Evolutionary conservation across 306 rosid species (phyloP).

Genomic region (Hylodesmum podocarpum): DNA sequence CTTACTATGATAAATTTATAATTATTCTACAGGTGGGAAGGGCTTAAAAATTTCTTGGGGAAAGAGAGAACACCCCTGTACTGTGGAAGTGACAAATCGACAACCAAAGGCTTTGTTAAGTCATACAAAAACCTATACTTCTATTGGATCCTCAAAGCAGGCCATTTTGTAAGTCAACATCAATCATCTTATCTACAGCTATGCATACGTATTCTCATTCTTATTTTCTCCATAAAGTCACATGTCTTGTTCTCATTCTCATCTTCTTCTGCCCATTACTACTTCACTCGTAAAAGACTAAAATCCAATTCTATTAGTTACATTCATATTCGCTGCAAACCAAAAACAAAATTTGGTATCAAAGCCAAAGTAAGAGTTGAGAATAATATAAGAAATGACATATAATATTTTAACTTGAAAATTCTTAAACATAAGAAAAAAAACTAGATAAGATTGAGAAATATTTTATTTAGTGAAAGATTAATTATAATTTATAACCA

Average conservation of each 20-base stretch:
- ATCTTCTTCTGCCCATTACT: neutral
- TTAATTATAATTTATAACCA: no score
- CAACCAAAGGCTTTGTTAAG: conserved; percentile 67
- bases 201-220: neutral
- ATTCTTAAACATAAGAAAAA: no score
- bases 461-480: no score
- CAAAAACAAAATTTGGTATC: no score
- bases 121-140: conserved; percentile 73
- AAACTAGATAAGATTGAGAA: no score
- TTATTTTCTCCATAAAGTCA: neutral
- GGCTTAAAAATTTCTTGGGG: conserved; percentile 53
- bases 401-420: no score
- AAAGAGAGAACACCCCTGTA: conserved; percentile 57
- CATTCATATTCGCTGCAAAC: neutral
- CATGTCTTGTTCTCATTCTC: conserved; percentile 10
- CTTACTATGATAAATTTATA: neutral
- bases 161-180: conserved; percentile 84
- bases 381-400: no score
- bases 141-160: conserved; percentile 97
- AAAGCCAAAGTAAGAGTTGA: no score
- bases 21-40: conserved; percentile 64
- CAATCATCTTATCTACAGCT: conserved; percentile 6
- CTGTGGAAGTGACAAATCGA: conserved; percentile 45
- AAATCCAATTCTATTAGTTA: neutral
- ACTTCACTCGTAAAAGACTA: neutral